A percentile compares a stretch with the other conserved stretches of the same genome.
Conservation (phyloP, 2,329 filamentous ascomycete genomes). For the Tolypocladium sp. region DNA sequence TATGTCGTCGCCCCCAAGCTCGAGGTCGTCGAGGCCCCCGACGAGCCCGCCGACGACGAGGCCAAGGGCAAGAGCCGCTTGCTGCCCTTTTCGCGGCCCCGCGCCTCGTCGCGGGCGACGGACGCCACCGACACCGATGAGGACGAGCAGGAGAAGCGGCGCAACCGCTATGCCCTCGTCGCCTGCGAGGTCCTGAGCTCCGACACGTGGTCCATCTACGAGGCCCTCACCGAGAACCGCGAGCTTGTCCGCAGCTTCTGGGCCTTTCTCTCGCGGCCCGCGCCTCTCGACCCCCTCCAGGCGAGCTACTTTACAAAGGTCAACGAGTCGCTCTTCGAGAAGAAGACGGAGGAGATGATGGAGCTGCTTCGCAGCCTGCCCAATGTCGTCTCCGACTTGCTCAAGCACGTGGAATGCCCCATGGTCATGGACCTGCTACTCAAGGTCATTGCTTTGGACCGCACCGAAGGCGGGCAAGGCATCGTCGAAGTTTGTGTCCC, state of each 20-base stretch:
- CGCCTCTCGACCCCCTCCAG: slow-evolving; percentile 83
- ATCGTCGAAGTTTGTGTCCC: slow-evolving; percentile 70
- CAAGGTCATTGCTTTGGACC: slow-evolving; percentile 95
- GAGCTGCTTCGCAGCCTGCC: slow-evolving; percentile 78
- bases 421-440: slow-evolving; percentile 97
- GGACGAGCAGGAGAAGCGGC: slow-evolving; percentile 81
- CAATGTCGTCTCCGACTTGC: slow-evolving; percentile 71
- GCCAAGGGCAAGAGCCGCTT: slow-evolving; percentile 35
- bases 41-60: slow-evolving; percentile 41
- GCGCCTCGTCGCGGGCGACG: slow-evolving; percentile 42
- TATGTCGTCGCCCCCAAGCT: slow-evolving; percentile 80
- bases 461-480: slow-evolving; percentile 80
- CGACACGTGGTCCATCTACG: slow-evolving; percentile 94
- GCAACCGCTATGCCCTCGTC: slow-evolving; percentile 88
- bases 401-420: slow-evolving; percentile 91
- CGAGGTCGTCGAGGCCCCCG: slow-evolving; percentile 42
- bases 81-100: slow-evolving; percentile 40
- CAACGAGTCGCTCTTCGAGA: slow-evolving; percentile 94
- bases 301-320: slow-evolving; percentile 98
- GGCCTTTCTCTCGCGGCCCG: slow-evolving; percentile 76
- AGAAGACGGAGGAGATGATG: slow-evolving; percentile 97
- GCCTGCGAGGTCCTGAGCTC: slow-evolving; percentile 89
- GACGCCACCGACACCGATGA: slow-evolving; percentile 40
- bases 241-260: slow-evolving; percentile 76
- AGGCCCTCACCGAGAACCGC: slow-evolving; percentile 81